Evolutionary conservation across 345 rosid species (phyloP).

Genomic region (Aegle marmelos): DNA sequence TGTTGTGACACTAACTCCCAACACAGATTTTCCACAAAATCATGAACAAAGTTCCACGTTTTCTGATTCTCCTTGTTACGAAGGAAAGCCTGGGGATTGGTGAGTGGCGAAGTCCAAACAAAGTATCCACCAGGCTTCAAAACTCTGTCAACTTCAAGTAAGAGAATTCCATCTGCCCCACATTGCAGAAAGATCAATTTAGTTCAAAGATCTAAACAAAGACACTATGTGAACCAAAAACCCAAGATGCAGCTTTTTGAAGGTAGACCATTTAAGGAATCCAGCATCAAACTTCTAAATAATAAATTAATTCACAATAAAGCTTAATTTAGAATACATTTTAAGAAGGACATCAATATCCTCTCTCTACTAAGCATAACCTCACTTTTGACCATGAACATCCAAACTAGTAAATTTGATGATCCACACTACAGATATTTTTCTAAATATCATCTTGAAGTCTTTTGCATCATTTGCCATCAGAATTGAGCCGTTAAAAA

Average conservation of each 20-base stretch:
- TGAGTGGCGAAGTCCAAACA: slow-evolving; percentile 97
- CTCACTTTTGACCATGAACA: not conserved
- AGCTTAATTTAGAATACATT: not conserved
- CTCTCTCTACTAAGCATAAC: not conserved
- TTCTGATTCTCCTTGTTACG: slow-evolving; percentile 63
- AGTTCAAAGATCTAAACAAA: not conserved
- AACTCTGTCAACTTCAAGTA: slow-evolving; percentile 88
- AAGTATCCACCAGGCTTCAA: slow-evolving; percentile 96
- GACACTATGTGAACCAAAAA: not conserved
- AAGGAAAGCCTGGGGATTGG: slow-evolving; percentile 48
- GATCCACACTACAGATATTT: not conserved
- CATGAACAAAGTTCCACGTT: slow-evolving; percentile 72
- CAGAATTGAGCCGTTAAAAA: not conserved
- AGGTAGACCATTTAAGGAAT: not conserved
- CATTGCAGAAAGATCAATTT: slow-evolving; percentile 1
- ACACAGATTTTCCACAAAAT: slow-evolving; percentile 74
- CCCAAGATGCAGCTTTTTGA: not conserved
- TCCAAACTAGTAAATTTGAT: not conserved
- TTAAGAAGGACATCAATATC: not conserved
- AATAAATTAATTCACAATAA: no score
- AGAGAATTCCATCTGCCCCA: slow-evolving; percentile 69
- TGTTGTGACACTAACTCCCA: slow-evolving; percentile 90
- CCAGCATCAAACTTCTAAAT: not conserved
- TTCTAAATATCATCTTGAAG: not conserved
- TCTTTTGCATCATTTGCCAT: not conserved